Evolutionary conservation across 441 rosid species (phyloP), one percentile per base, ranked within the genome.

Genomic region (Gossypium trilobum): DNA sequence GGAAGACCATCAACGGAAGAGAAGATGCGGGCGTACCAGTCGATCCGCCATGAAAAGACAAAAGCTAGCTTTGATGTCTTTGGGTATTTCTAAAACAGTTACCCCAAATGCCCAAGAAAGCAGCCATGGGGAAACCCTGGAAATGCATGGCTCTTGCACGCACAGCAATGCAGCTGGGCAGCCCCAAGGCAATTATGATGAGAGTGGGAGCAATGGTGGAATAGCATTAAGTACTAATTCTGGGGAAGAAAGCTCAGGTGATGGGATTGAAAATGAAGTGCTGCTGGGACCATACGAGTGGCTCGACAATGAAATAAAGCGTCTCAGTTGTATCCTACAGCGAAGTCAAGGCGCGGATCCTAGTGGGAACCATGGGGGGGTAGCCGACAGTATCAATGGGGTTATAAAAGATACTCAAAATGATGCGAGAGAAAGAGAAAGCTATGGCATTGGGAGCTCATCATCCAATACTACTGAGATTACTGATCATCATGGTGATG

Each of bases 291-390:
- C 91, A 31, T 82, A 85, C 58, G 93, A 86, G 73, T 89, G 96
- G 96, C 78, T 88, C 11, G 93, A 92, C 77, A 50, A 85, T 71
- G 93, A 92, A 85, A 75, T 91, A 70, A 81, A 83, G 79, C 80
- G 89, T 27, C 87, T 92, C 36, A 77, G 80, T 67, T 39, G 72
- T 71, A 44, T 56, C 14, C 74, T 82, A 7, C 20, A 2, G 17
- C 85, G 74, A 66, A 64, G 77, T 73, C 78, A 14, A 52, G 73
- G 16, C 36, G 74, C 25, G 10, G 29, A 42, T 46, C 74, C 75
- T 25, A 76, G 68, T 70, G 78, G 72, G 57, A 50, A 68, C 42
- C n/a, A 2, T 52, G 46, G 22, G 54, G 55, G 29, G 48, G 51
- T 19, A 17, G 14, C 66, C 59, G 69, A 51, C 71, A 73, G 14